Conservation (phyloP, 371 early-diverging fungal species). For the Mucor sp. region DNA sequence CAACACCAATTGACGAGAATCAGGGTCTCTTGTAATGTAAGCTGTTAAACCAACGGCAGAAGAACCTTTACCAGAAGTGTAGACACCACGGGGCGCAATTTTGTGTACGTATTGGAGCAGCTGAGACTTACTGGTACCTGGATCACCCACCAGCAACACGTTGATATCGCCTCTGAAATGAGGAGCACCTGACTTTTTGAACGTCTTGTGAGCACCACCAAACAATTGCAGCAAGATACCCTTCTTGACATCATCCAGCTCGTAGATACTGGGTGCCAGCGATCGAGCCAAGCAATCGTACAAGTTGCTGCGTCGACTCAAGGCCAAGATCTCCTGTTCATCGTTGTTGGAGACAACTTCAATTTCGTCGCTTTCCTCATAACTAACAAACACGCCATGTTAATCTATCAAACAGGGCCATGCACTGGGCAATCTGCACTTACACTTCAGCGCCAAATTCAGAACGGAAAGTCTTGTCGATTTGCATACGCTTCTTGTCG, state of each 20-base stretch:
- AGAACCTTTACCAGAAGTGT: conserved; percentile 99
- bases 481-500: conserved; percentile 71
- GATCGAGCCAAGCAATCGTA: conserved; percentile 85
- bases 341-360: conserved; percentile 60
- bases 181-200: conserved; percentile 74
- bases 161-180: conserved; percentile 95
- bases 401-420: not conserved
- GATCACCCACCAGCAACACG: conserved; percentile 98
- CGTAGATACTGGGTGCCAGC: conserved; percentile 97
- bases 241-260: conserved; percentile 98
- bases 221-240: conserved; percentile 97
- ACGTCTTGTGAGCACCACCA: conserved; percentile 92
- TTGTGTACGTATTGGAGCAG: conserved; percentile 94
- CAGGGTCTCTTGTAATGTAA: conserved; percentile 97
- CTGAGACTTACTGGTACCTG: conserved; percentile 99
- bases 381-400: conserved; percentile 22
- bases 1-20: conserved; percentile 95
- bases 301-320: conserved; percentile 67
- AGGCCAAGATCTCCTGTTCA: conserved; percentile 62
- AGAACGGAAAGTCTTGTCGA: conserved; percentile 29
- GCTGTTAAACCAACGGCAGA: conserved; percentile 99
- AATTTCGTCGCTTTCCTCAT: conserved; percentile 72
- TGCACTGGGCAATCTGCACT: not conserved
- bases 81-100: conserved; percentile 97
- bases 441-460: conserved; percentile 59